A percentile compares a stretch with the other conserved stretches of the same genome.
Evolutionary conservation across 129 eudicot genomes (phyloP).

Genomic region (Pittosporum tobira): DNA sequence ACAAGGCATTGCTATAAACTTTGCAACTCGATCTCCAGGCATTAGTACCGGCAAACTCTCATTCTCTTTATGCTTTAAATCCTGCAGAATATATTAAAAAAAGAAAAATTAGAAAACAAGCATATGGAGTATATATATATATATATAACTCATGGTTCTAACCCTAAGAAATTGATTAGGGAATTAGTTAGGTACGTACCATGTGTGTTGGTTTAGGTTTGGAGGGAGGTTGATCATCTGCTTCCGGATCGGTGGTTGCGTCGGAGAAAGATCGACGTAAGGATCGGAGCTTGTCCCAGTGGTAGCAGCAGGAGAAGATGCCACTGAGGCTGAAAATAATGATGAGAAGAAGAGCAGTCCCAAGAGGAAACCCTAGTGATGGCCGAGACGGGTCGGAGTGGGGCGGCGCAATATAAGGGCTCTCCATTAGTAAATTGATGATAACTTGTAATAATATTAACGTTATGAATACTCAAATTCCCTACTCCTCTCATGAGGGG

Average conservation of each 20-base stretch:
- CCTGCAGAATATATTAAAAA: slow-evolving; percentile 26
- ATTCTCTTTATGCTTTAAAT: slow-evolving; percentile 24
- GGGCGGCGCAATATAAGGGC: slow-evolving; percentile 45
- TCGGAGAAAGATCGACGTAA: slow-evolving; percentile 37
- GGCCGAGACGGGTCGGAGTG: slow-evolving; percentile 57
- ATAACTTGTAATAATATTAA: background rate
- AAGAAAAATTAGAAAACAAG: background rate
- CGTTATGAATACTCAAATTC: background rate
- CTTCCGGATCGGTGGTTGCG: slow-evolving; percentile 29
- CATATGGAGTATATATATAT: no score
- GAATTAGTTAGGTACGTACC: slow-evolving; percentile 35
- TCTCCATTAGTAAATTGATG: slow-evolving; percentile 12
- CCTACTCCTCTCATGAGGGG: slow-evolving; percentile 42
- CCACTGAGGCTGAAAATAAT: slow-evolving; percentile 83
- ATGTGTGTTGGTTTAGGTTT: slow-evolving; percentile 41
- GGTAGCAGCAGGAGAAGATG: slow-evolving; percentile 81
- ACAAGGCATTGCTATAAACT: slow-evolving; percentile 94
- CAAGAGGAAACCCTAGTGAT: slow-evolving; percentile 73
- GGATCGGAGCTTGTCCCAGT: slow-evolving; percentile 77
- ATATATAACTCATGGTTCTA: no score
- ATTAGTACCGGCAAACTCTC: slow-evolving; percentile 68
- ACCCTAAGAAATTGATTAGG: no score
- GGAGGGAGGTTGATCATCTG: slow-evolving; percentile 27
- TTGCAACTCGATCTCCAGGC: slow-evolving; percentile 77
- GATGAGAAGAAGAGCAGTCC: slow-evolving; percentile 66